Conservation (phyloP, 1,284 basidiomycete genomes). For the Marasmius sp. region DNA sequence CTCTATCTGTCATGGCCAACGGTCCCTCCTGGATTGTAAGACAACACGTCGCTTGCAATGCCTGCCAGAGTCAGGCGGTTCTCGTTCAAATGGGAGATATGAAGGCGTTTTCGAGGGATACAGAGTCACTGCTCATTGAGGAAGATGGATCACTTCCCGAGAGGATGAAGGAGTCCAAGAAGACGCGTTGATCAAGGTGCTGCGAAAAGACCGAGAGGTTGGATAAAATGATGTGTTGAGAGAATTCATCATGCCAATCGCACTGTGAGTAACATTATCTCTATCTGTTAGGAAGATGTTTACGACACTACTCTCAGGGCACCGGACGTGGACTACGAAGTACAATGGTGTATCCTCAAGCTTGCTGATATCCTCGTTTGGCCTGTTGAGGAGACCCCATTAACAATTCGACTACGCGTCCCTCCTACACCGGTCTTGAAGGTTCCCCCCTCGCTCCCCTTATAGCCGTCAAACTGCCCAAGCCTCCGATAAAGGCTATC, state of each 20-base stretch:
- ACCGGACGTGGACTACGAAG: slow-evolving; percentile 79
- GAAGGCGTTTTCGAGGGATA: slow-evolving; percentile 72
- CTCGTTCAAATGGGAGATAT: slow-evolving; percentile 90
- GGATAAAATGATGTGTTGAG: slow-evolving; percentile 82
- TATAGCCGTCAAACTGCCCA: slow-evolving; percentile 42
- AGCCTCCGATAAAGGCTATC: slow-evolving; percentile 39
- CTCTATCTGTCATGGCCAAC: slow-evolving; percentile 86
- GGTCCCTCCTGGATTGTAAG: slow-evolving; percentile 85
- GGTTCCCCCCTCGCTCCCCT: slow-evolving; percentile 48
- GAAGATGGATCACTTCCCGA: slow-evolving; percentile 77
- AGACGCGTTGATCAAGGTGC: slow-evolving; percentile 76
- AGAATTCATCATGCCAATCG: slow-evolving; percentile 79
- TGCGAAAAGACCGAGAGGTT: slow-evolving; percentile 82
- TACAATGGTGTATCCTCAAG: slow-evolving; percentile 90
- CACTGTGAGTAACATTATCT: slow-evolving; percentile 55
- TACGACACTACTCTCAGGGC: slow-evolving; percentile 43
- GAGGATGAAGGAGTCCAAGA: slow-evolving; percentile 72
- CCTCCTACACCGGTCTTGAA: slow-evolving; percentile 77
- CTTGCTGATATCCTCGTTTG: slow-evolving; percentile 89
- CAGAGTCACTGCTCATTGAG: slow-evolving; percentile 77
- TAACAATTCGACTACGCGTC: slow-evolving; percentile 83
- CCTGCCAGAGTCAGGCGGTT: slow-evolving; percentile 87
- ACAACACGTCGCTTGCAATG: slow-evolving; percentile 82
- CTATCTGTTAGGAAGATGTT: slow-evolving; percentile 1
- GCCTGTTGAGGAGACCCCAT: slow-evolving; percentile 79